Percentiles rank a stretch among this genome's conserved stretches.
phyloP scores from a whole-genome alignment of 768 basidiomycete species.

The Boletus rubropictus region DNA sequence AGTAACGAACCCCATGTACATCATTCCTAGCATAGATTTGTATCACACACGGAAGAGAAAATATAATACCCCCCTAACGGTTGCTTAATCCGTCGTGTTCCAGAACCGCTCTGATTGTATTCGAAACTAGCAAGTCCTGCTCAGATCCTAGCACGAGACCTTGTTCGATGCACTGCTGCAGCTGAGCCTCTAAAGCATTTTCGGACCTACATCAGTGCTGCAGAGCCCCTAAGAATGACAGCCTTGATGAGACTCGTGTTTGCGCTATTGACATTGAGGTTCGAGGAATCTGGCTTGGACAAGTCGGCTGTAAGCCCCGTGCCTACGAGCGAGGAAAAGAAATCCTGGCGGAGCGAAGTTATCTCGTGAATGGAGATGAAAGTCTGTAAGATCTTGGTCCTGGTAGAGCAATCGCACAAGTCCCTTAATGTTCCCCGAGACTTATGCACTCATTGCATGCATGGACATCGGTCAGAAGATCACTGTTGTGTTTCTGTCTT shows the following conservation, averaged over 20 bases:
- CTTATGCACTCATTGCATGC: slow-evolving; percentile 65
- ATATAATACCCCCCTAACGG: neutral
- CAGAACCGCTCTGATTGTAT: slow-evolving; percentile 38
- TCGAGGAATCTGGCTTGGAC: slow-evolving; percentile 40
- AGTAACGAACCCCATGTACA: slow-evolving; percentile 2
- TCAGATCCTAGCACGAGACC: slow-evolving; percentile 44
- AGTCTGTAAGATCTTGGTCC: slow-evolving; percentile 43
- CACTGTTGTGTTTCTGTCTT: slow-evolving; percentile 65
- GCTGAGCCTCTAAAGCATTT: slow-evolving; percentile 70
- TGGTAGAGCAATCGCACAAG: slow-evolving; percentile 47
- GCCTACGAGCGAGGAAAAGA: slow-evolving; percentile 60
- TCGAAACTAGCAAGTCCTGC: slow-evolving; percentile 49
- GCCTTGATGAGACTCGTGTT: slow-evolving; percentile 78
- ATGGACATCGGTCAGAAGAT: slow-evolving; percentile 75
- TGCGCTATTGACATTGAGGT: slow-evolving; percentile 58
- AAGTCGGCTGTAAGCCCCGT: slow-evolving; percentile 60
- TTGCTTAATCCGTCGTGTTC: slow-evolving; percentile 32
- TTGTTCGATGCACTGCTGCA: slow-evolving; percentile 59
- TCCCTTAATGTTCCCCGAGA: slow-evolving; percentile 39
- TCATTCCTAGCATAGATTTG: slow-evolving; percentile 12
- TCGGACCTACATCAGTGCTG: neutral
- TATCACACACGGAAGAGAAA: slow-evolving; percentile 2
- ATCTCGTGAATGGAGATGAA: slow-evolving; percentile 87
- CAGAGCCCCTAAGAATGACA: slow-evolving; percentile 84
- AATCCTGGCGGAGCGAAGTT: slow-evolving; percentile 69